These are phyloP conservation scores for Tanacetum coccineum DNA, from an alignment of 129 eudicot species.

Conservation along the genomic window DNA sequence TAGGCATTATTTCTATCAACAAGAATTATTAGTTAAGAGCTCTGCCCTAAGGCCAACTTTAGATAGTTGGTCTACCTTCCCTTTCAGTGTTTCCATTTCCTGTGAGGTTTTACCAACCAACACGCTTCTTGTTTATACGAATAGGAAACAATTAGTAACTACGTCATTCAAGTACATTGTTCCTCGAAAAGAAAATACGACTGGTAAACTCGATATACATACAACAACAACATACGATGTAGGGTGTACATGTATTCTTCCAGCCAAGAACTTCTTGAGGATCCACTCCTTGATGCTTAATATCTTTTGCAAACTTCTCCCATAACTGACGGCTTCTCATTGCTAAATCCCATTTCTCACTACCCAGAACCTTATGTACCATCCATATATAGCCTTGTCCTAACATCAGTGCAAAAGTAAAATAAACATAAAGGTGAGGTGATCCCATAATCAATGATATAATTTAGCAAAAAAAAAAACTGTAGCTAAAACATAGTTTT, in stretches of 20 bases:
- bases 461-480: not conserved
- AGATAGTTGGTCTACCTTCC: conserved; percentile 52
- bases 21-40: too few species aligned
- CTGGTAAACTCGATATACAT: not conserved
- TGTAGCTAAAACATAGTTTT: not conserved
- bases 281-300: conserved; percentile 58
- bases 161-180: conserved; percentile 1
- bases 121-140: conserved; percentile 64
- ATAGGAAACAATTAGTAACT: conserved; percentile 10
- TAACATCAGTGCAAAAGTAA: conserved; percentile 33
- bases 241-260: conserved; percentile 69
- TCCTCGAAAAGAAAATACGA: not conserved
- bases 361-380: conserved; percentile 76
- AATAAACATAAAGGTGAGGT: conserved; percentile 15
- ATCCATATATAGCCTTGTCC: conserved; percentile 98
- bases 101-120: conserved; percentile 75
- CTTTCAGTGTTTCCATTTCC: conserved; percentile 44
- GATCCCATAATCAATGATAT: conserved; percentile 16
- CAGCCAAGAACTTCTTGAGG: conserved; percentile 76
- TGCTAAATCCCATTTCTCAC: conserved; percentile 79
- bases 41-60: conserved; percentile 73
- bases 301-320: conserved; percentile 56
- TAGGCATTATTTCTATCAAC: too few species aligned
- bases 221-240: conserved; percentile 1
- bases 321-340: conserved; percentile 78